Evolutionary conservation across 2,329 filamentous ascomycete genomes (phyloP).

Genomic region (Niveomyces coronatus): DNA sequence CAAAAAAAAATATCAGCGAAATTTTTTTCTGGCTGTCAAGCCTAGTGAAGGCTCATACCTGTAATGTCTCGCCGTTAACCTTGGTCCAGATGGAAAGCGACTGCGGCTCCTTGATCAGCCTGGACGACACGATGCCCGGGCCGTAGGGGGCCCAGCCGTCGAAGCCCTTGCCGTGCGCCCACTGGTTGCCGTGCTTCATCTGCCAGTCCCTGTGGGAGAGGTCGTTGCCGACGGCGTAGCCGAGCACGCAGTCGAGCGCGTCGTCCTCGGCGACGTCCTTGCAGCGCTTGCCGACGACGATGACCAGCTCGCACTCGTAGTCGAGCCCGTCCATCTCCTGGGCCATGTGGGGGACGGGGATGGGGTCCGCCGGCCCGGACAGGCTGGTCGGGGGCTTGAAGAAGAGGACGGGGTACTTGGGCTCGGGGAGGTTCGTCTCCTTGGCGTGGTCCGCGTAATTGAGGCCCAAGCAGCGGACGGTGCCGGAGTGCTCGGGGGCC

Average conservation of each 20-base stretch:
- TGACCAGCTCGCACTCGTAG: constrained; percentile 72
- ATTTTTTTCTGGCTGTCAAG: neutral
- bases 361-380: constrained; percentile 51
- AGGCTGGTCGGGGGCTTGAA: constrained; percentile 53
- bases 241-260: constrained; percentile 63
- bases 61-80: constrained; percentile 48
- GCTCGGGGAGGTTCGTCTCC: constrained; percentile 58
- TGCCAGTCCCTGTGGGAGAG: constrained; percentile 75
- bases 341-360: constrained; percentile 54
- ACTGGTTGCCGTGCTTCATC: constrained; percentile 57
- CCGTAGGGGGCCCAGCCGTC: constrained; percentile 68
- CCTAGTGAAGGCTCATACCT: too few species aligned
- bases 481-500: constrained; percentile 50
- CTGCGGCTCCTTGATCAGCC: constrained; percentile 47
- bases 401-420: constrained; percentile 63
- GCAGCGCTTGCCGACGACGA: constrained; percentile 59
- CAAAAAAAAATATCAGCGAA: too few species aligned
- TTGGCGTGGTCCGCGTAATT: constrained; percentile 65
- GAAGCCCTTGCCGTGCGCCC: constrained; percentile 63
- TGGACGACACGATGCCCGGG: constrained; percentile 54
- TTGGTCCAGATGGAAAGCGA: constrained; percentile 44
- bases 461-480: constrained; percentile 58
- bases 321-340: constrained; percentile 59
- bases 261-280: constrained; percentile 52
- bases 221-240: constrained; percentile 68